phyloP scores from a whole-genome alignment of 306 rosid species.

The Cucumis melo region DNA sequence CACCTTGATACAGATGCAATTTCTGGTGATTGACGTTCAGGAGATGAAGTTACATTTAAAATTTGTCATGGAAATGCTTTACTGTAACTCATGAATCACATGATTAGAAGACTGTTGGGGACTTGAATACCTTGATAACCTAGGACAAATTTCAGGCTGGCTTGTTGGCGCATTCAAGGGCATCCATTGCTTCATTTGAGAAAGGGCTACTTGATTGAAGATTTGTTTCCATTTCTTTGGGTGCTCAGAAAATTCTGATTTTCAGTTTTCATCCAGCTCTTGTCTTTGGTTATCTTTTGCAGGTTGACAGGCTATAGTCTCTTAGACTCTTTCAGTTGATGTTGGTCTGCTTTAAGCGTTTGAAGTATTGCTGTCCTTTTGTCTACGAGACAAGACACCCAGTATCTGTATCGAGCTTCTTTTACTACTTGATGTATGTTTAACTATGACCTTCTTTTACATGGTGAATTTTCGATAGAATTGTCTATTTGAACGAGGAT shows the following conservation, averaged over 20 bases:
- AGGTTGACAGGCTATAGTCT: slow-evolving; percentile 40
- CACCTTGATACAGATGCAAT: background rate
- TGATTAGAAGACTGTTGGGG: background rate
- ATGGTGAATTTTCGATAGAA: slow-evolving; percentile 11
- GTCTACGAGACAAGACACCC: slow-evolving; percentile 53
- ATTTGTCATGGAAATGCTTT: background rate
- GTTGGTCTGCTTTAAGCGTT: slow-evolving; percentile 50
- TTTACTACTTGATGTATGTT: slow-evolving; percentile 82
- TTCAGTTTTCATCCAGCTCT: slow-evolving; percentile 43
- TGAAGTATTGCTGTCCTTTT: slow-evolving; percentile 60
- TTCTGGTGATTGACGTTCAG: background rate
- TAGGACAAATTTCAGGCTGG: background rate
- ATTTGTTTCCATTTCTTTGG: slow-evolving; percentile 55
- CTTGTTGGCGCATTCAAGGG: background rate
- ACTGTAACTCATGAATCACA: background rate
- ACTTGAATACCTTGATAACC: background rate
- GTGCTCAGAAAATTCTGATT: slow-evolving; percentile 27
- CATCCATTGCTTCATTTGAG: slow-evolving; percentile 15
- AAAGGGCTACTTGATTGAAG: slow-evolving; percentile 29
- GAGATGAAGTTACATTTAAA: background rate
- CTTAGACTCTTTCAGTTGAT: slow-evolving; percentile 31
- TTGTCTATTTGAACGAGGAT: slow-evolving; percentile 10
- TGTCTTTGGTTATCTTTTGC: slow-evolving; percentile 59
- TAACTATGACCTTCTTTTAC: slow-evolving; percentile 36
- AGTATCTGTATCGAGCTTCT: slow-evolving; percentile 52